Conservation (phyloP, 1,139 yeast species). For the Lodderomyces jiufengensis region DNA sequence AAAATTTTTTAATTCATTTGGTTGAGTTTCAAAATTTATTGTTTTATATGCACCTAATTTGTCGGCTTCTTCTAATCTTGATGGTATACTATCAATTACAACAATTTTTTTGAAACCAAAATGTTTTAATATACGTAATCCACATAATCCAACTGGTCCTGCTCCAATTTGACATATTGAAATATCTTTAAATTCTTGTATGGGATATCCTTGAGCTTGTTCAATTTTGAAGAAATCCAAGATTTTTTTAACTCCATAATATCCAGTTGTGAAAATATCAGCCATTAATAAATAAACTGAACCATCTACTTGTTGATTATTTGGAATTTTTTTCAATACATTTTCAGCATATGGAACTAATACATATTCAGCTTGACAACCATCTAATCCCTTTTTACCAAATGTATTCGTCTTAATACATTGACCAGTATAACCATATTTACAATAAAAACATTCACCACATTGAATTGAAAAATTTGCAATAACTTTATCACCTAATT, state of each 20-base stretch:
- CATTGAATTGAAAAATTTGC: conserved; percentile 55
- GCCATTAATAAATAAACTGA: conserved; percentile 57
- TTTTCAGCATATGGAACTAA: conserved; percentile 55
- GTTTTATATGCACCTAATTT: conserved; percentile 41
- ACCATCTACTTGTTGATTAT: conserved; percentile 30
- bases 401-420: conserved; percentile 51
- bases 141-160: conserved; percentile 66
- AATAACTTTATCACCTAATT: conserved; percentile 44
- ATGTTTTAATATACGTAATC: conserved; percentile 43
- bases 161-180: conserved; percentile 54
- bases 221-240: conserved; percentile 35
- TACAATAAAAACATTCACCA: conserved; percentile 54
- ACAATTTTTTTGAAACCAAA: conserved; percentile 46
- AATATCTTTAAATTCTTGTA: conserved; percentile 26
- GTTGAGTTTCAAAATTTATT: conserved; percentile 40
- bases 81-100: conserved; percentile 50
- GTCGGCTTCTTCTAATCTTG: conserved; percentile 44
- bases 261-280: conserved; percentile 66
- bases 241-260: conserved; percentile 52
- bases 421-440: conserved; percentile 49
- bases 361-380: conserved; percentile 61
- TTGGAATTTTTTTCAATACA: conserved; percentile 44
- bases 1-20: conserved; percentile 21
- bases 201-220: conserved; percentile 15
- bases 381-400: conserved; percentile 52